Percentiles rank a stretch among this genome's conserved stretches.
phyloP scores from a whole-genome alignment of 345 rosid species.

The Hirschfeldia incana region DNA sequence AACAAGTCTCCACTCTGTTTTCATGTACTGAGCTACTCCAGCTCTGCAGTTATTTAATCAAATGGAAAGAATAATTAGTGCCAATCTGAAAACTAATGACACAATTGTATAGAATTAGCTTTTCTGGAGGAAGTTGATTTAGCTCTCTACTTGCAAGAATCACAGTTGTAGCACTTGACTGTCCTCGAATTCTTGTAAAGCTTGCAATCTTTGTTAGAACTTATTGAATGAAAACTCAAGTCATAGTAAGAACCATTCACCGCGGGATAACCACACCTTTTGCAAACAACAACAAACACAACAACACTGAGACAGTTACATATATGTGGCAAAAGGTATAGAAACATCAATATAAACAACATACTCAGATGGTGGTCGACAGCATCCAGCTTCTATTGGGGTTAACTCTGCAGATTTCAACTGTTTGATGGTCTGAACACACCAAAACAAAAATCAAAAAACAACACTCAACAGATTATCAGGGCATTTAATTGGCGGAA shows the following conservation, averaged over 20 bases:
- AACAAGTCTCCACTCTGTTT: conserved; percentile 85
- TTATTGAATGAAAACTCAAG: conserved; percentile 84
- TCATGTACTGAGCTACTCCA: conserved; percentile 97
- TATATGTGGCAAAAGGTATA: no score
- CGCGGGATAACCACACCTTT: conserved; percentile 83
- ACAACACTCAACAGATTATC: not conserved
- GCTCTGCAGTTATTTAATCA: conserved; percentile 52
- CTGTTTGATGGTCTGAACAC: conserved; percentile 62
- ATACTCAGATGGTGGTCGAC: conserved; percentile 91
- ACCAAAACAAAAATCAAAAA: not conserved
- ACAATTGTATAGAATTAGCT: not conserved
- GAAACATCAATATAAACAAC: not conserved
- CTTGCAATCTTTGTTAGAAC: conserved; percentile 81
- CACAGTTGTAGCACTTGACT: conserved; percentile 83
- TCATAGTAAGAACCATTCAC: conserved; percentile 78
- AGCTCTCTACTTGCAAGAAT: conserved; percentile 87
- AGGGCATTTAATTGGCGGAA: not conserved
- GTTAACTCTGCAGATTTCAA: conserved; percentile 69
- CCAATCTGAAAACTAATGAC: not conserved
- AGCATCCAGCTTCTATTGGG: conserved; percentile 94
- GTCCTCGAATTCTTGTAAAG: conserved; percentile 67
- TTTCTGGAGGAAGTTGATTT: not conserved
- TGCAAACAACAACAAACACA: not conserved
- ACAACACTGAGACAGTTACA: not conserved
- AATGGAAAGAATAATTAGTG: conserved; percentile 4